Base-by-base conservation (phyloP, 768 basidiomycete genomes). In the Rhizopogon rudus region DNA sequence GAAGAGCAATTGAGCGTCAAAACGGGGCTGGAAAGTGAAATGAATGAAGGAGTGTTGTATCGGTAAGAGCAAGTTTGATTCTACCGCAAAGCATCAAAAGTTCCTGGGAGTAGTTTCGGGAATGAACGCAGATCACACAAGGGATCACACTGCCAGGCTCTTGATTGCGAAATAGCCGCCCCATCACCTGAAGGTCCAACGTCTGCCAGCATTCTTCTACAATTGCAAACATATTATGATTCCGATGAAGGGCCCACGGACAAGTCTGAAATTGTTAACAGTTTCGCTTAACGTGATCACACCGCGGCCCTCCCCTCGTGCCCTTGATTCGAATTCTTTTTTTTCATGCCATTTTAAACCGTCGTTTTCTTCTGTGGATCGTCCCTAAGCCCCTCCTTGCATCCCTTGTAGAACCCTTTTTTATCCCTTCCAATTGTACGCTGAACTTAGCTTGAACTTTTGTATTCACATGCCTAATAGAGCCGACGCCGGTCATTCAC, bases 251-350 rank as follows among this genome's bases (percentile, higher is more conserved):
- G 50, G 61, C 60, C 65, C 57, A 64, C 59, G 60, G 42, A 65
- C 60, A 59, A 33, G 67, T 66, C 63, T 66, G 65, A 67, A 53
- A 71, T 70, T 70, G 68, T 70, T 65, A 70, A 70, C 68, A 57
- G 65, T 45, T 65, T 70, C 68, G 68, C 70, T 71, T 70, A 70
- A 70, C 68, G 66, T 54, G 68, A 70, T 71, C 66, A 66, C 61
- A 71, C 70, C 70, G 67, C 68, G 68, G 70, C 68, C 63, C 70
- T 67, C 70, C 80, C 83, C 84, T 85, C 84, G 83, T 87, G 83
- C 69, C 80, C 79, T 73, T 67, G 73, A 75, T 81, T 79, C 78
- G 77, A 81, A 77, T 82, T 81, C 80, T 81, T 82, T 82, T 49
- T 79, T 83, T 78, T 73, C 71, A 71, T 79, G 70, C 75, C 79